phyloP scores from a whole-genome alignment of 2,329 filamentous ascomycete species.

The Aspergillus clavatus region DNA sequence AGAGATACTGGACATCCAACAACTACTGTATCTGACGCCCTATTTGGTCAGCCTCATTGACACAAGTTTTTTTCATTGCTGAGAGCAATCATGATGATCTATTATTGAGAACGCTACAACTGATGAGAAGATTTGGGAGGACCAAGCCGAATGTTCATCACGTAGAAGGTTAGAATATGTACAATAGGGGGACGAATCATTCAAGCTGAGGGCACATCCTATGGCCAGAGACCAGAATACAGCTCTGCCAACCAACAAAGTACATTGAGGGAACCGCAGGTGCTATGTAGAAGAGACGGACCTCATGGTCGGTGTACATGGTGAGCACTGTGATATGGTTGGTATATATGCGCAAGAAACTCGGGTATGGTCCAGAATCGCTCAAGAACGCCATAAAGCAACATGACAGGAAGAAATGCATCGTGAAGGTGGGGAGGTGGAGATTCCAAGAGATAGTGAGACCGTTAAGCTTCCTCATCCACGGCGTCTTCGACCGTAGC shows the following conservation, averaged over 20 bases:
- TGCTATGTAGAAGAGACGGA: neutral
- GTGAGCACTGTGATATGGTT: neutral
- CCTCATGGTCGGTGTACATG: neutral
- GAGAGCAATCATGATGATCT: no score
- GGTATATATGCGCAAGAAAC: constrained; percentile 2
- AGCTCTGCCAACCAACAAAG: neutral
- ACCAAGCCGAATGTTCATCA: neutral
- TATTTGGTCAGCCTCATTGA: no score
- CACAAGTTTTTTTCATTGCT: no score
- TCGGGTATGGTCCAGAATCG: constrained; percentile 16
- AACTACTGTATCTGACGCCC: no score
- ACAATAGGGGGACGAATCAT: neutral
- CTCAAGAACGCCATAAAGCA: constrained; percentile 6
- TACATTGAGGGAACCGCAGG: neutral
- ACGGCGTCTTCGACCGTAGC: constrained; percentile 34
- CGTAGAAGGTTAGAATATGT: neutral
- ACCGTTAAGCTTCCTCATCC: constrained; percentile 26
- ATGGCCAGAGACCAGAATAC: neutral
- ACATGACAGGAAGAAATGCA: neutral
- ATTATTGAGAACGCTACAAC: no score
- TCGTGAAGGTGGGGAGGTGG: constrained; percentile 1
- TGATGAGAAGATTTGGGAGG: neutral
- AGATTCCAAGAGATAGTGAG: neutral
- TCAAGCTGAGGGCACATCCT: neutral
- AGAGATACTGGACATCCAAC: no score